phyloP scores from a whole-genome alignment of 306 rosid species.

The Albizia julibrissin region DNA sequence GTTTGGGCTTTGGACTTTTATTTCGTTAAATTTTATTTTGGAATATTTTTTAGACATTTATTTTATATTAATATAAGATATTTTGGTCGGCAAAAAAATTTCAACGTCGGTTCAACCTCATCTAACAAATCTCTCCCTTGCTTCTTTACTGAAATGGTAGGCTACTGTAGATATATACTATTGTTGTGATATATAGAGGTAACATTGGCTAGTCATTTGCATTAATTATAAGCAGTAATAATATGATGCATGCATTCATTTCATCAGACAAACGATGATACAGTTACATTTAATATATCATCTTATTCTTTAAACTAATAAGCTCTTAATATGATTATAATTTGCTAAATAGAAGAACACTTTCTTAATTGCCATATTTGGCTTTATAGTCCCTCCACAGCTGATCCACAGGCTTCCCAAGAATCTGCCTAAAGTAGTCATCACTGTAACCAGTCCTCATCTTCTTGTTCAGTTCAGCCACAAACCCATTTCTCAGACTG shows the following conservation, averaged over 20 bases:
- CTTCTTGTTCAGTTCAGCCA: conserved; percentile 50
- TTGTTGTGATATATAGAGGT: not conserved
- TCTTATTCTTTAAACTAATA: conserved; percentile 16
- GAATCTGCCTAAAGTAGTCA: conserved; percentile 35
- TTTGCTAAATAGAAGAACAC: not conserved
- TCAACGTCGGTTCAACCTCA: too few relatives aligned
- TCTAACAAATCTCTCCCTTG: not conserved
- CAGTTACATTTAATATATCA: not conserved
- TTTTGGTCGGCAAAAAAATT: too few relatives aligned
- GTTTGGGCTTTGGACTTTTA: too few relatives aligned
- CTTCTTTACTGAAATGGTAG: not conserved
- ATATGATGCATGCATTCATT: not conserved
- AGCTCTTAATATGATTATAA: not conserved
- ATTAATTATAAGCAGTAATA: not conserved
- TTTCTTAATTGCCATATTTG: conserved; percentile 18
- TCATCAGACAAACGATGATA: not conserved
- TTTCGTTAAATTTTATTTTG: too few relatives aligned
- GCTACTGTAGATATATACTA: not conserved
- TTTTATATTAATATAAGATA: too few relatives aligned
- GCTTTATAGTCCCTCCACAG: conserved; percentile 50
- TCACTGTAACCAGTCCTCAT: conserved; percentile 37
- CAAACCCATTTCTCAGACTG: conserved; percentile 41
- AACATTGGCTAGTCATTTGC: not conserved
- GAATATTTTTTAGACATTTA: too few relatives aligned
- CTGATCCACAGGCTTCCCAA: conserved; percentile 41